phyloP scores from a whole-genome alignment of 352 stramenopile genomes.

The Globisporangium sylvaticum region DNA sequence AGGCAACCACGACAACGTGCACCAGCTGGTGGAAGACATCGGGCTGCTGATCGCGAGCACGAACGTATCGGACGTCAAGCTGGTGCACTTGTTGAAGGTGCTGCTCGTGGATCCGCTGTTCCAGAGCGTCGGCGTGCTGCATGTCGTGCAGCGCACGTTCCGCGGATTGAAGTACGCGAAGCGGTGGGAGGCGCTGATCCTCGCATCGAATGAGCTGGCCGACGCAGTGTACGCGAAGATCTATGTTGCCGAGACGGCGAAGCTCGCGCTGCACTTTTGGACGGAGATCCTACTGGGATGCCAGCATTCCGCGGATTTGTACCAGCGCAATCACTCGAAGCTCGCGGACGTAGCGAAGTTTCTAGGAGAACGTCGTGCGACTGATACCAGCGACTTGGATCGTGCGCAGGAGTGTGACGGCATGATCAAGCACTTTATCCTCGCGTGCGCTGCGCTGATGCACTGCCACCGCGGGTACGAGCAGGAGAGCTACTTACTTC shows the following conservation, averaged over 20 bases:
- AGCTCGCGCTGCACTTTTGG: conserved; percentile 47
- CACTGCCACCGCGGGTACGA: conserved; percentile 73
- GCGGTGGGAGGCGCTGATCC: conserved; percentile 56
- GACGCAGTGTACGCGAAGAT: conserved; percentile 42
- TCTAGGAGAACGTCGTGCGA: conserved; percentile 31
- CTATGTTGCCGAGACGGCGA: conserved; percentile 13
- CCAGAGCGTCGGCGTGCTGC: conserved; percentile 38
- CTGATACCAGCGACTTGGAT: conserved; percentile 7
- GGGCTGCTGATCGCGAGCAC: conserved; percentile 62
- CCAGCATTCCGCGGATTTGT: conserved; percentile 70
- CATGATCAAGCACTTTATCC: conserved; percentile 28
- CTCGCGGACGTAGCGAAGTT: conserved; percentile 40
- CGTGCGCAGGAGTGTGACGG: conserved; percentile 1
- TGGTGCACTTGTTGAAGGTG: conserved; percentile 32
- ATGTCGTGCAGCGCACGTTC: conserved; percentile 53
- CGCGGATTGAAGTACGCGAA: conserved; percentile 70
- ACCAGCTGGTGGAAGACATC: conserved; percentile 36
- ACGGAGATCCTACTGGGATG: conserved; percentile 64
- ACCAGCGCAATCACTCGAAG: conserved; percentile 35
- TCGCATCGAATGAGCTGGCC: conserved; percentile 34
- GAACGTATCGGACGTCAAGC: conserved; percentile 27
- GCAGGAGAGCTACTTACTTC: conserved; percentile 39
- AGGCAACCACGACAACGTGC: neutral
- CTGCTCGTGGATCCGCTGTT: conserved; percentile 35
- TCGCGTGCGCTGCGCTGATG: conserved; percentile 43